These are phyloP conservation scores for Lactarius akahatsu DNA, from an alignment of 768 basidiomycete species.

Conservation along the genomic window DNA sequence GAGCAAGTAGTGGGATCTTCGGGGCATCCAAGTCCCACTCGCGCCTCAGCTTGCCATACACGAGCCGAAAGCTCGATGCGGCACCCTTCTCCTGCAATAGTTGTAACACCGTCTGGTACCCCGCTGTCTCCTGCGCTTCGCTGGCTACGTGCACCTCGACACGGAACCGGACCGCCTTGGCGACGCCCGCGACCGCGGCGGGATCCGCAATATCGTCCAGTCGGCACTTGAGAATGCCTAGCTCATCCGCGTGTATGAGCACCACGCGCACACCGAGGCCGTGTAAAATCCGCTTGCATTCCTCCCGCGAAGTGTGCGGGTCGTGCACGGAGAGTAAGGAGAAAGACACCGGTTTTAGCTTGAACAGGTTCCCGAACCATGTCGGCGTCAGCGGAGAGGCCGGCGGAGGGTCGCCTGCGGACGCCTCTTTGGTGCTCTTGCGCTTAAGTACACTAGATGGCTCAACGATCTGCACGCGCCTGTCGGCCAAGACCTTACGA, in stretches of 20 bases:
- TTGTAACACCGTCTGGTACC: slow-evolving; percentile 57
- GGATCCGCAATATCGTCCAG: slow-evolving; percentile 65
- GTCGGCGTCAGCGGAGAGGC: slow-evolving; percentile 47
- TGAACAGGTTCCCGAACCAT: slow-evolving; percentile 91
- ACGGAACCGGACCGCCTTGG: slow-evolving; percentile 78
- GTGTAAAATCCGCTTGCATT: slow-evolving; percentile 72
- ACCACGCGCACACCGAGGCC: slow-evolving; percentile 67
- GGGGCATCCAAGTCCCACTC: slow-evolving; percentile 68
- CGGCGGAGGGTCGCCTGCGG: slow-evolving; percentile 39
- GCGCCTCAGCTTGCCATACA: slow-evolving; percentile 62
- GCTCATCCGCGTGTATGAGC: slow-evolving; percentile 60
- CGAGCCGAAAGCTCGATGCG: slow-evolving; percentile 72
- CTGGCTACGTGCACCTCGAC: slow-evolving; percentile 63
- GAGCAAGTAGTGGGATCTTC: slow-evolving; percentile 26
- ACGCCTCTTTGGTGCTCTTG: slow-evolving; percentile 34
- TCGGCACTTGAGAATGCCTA: slow-evolving; percentile 73
- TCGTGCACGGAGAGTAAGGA: slow-evolving; percentile 58
- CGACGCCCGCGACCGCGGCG: slow-evolving; percentile 48
- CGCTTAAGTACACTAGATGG: slow-evolving; percentile 37
- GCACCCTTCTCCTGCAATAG: slow-evolving; percentile 88
- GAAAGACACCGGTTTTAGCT: slow-evolving; percentile 68
- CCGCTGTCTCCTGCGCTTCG: slow-evolving; percentile 43
- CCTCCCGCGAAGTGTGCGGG: slow-evolving; percentile 63
- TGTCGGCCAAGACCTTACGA: slow-evolving; percentile 31
- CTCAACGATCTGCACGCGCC: slow-evolving; percentile 55